Evolutionary conservation across 2,329 filamentous ascomycete species (phyloP).

Genomic region (Geosmithia flava): DNA sequence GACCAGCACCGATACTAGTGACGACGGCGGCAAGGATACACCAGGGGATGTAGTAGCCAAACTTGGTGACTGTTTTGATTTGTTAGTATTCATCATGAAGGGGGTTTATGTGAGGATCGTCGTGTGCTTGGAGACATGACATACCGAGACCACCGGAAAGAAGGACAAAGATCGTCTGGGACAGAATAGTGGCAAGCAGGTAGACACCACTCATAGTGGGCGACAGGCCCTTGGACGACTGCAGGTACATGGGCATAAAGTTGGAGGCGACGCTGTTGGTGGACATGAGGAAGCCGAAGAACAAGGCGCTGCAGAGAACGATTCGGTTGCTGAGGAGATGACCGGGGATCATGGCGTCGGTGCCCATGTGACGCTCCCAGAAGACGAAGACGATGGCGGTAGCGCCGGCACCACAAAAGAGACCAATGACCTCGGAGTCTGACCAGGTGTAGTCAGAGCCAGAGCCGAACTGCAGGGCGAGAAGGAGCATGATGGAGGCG

Average conservation of each 20-base stretch:
- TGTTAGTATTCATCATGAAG: conserved; percentile 1
- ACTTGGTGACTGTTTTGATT: background rate
- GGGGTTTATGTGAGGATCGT: background rate
- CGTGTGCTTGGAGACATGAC: background rate
- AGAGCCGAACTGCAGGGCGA: conserved; percentile 31
- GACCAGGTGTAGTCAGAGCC: conserved; percentile 15
- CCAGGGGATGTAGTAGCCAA: conserved; percentile 8
- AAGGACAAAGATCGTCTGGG: conserved; percentile 7
- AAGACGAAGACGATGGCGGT: conserved; percentile 13
- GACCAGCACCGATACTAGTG: conserved; percentile 19
- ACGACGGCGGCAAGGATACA: conserved; percentile 21
- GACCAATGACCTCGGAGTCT: conserved; percentile 20
- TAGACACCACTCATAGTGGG: conserved; percentile 13
- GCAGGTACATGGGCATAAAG: conserved; percentile 35
- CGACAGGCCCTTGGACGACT: conserved; percentile 25
- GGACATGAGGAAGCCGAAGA: conserved; percentile 22
- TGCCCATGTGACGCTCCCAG: conserved; percentile 20
- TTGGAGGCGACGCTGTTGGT: conserved; percentile 27
- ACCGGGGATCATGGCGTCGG: conserved; percentile 22
- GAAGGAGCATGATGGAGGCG: conserved; percentile 25
- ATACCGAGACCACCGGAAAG: conserved; percentile 14
- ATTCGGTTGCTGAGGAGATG: conserved; percentile 4
- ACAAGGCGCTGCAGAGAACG: conserved; percentile 4
- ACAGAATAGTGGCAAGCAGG: conserved; percentile 12
- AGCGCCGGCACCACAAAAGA: conserved; percentile 18